Conservation (phyloP, 768 basidiomycete species). For the Russula olivacea region DNA sequence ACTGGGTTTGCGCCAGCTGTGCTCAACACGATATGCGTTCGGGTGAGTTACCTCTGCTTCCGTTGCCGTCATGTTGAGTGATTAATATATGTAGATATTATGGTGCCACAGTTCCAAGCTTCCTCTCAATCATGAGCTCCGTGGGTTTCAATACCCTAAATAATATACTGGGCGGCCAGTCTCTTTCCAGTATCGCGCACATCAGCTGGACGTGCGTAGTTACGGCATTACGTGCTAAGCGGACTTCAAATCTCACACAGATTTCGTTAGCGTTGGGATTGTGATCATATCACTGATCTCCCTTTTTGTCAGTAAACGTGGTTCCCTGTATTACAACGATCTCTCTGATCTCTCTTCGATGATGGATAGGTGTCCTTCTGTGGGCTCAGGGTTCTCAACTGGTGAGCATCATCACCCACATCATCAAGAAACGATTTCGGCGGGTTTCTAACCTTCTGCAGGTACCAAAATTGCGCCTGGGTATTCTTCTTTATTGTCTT, state of each 20-base stretch:
- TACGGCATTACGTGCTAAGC: neutral
- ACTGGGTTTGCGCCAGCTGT: conserved; percentile 80
- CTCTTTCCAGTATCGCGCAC: conserved; percentile 45
- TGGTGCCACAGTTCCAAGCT: conserved; percentile 43
- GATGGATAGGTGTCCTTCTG: conserved; percentile 61
- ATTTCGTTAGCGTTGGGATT: conserved; percentile 51
- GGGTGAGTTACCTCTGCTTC: conserved; percentile 34
- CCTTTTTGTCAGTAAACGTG: conserved; percentile 38
- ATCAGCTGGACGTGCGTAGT: conserved; percentile 46
- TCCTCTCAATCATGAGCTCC: conserved; percentile 46
- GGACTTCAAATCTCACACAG: neutral
- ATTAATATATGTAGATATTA: conserved; percentile 42
- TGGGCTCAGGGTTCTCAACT: conserved; percentile 56
- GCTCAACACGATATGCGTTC: conserved; percentile 57
- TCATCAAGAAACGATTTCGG: neutral
- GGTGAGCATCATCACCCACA: conserved; percentile 32
- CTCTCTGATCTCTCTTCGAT: neutral
- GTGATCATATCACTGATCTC: conserved; percentile 68
- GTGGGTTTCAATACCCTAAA: conserved; percentile 54
- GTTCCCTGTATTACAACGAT: conserved; percentile 2
- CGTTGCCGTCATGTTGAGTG: neutral
- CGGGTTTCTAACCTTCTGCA: conserved; percentile 24
- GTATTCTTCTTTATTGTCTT: conserved; percentile 71
- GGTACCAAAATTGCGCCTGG: conserved; percentile 76
- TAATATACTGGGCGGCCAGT: conserved; percentile 58